phyloP scores from a whole-genome alignment of 208 protist genomes.

The Leishmania braziliensis region DNA sequence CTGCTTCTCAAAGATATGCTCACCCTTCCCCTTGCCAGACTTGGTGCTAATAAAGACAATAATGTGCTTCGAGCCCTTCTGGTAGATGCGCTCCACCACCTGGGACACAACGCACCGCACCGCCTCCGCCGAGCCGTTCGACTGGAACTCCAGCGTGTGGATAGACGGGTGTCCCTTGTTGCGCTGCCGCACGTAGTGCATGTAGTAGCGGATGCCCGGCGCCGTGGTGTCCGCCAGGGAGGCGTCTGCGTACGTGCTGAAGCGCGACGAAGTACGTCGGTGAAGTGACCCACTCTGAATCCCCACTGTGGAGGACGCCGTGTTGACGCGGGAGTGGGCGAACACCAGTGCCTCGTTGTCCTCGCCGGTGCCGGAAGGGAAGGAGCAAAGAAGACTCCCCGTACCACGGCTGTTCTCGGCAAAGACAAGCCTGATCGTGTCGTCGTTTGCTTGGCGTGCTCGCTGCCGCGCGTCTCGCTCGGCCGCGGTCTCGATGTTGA shows the following conservation, averaged over 20 bases:
- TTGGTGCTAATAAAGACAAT: slow-evolving; percentile 78
- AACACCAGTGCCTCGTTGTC: slow-evolving; percentile 31
- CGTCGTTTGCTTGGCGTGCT: slow-evolving; percentile 31
- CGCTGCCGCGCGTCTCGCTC: slow-evolving; percentile 53
- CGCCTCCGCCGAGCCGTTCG: slow-evolving; percentile 21
- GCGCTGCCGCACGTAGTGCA: slow-evolving; percentile 56
- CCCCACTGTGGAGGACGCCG: slow-evolving; percentile 11
- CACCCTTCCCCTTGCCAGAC: slow-evolving; percentile 69
- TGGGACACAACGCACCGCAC: slow-evolving; percentile 31
- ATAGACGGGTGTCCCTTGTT: slow-evolving; percentile 34
- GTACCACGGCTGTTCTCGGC: slow-evolving; percentile 11
- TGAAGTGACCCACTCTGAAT: slow-evolving; percentile 2
- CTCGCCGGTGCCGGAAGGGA: slow-evolving; percentile 1
- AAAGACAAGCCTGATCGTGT: slow-evolving; percentile 33
- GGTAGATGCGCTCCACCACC: slow-evolving; percentile 60
- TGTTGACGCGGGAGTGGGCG: slow-evolving; percentile 48
- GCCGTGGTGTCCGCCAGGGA: not conserved
- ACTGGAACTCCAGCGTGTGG: slow-evolving; percentile 57
- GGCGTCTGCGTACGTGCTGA: not conserved
- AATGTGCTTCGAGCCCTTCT: slow-evolving; percentile 54
- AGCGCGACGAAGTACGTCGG: slow-evolving; percentile 9
- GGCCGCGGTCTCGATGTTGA: slow-evolving; percentile 73
- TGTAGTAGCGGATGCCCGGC: slow-evolving; percentile 38
- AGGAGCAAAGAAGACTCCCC: slow-evolving; percentile 25
- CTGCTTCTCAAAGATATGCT: slow-evolving; percentile 52